Evolutionary conservation across 2,329 filamentous ascomycete species (phyloP), one percentile per base, ranked within the genome.

Genomic region (Epichloe glyceriae): DNA sequence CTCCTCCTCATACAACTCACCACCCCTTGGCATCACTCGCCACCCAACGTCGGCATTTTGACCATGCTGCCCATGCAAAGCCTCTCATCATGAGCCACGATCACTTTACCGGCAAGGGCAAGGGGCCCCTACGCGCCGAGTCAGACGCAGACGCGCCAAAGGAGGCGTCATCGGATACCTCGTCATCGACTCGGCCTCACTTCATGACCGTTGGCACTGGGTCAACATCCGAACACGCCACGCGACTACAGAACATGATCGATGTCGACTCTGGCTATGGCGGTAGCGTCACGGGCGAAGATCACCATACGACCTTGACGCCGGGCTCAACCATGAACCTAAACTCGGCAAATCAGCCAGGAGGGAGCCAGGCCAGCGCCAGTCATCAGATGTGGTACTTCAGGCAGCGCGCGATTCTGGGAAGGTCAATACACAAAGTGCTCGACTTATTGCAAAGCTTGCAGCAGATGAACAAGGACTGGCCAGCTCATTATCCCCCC

Each of bases 331-430:
- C 12, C 38, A 35, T 50, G 35, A 70, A 72, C 44, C 70, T 73
- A 61, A 72, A 76, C 59, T 66, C 68, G 55, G 67, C 71, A 46
- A 64, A 71, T 50, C 68, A 69, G 47, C 64, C 68, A 33, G 66
- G 69, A 56, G 62, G 61, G 11, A 67, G 69, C 43, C 80, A 91
- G 57, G 84, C 88, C 38, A 86, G 85, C 62, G 88, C 95, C 67
- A 82, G 96, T 46, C 85, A 95, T 62, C 93, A 97, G 70, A 78
- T 97, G 57, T 88, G 87, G 75, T 96, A 95, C 70, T 97, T 97
- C 67, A 82, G 88, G 61, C 95, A 97, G 65, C 83, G 90, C 53
- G 86, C 83, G 5, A 82, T 86, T 34, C 79, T 98, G n/a, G 88
- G 82, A 42, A 85, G 90, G 53, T 86, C 89, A 14, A 96, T 98